Evolutionary conservation across 2,329 filamentous ascomycete species (phyloP).

Genomic region (Alternaria viburni): DNA sequence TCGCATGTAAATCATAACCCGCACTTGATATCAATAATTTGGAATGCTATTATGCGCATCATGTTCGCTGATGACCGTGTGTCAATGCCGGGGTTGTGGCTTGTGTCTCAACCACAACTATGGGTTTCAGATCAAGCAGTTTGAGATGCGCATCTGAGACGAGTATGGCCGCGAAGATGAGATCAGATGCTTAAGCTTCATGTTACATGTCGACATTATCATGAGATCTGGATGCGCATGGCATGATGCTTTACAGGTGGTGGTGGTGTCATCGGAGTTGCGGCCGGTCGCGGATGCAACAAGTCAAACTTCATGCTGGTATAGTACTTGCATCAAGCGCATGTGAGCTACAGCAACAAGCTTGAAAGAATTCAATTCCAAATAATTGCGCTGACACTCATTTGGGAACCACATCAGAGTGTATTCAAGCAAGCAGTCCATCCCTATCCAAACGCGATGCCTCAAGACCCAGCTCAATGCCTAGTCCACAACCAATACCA

Average conservation of each 20-base stretch:
- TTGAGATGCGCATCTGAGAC: neutral
- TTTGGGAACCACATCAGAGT: neutral
- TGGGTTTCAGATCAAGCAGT: constrained; percentile 11
- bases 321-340: neutral
- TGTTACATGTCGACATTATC: neutral
- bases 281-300: neutral
- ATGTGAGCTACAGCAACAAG: neutral
- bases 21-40: constrained; percentile 1
- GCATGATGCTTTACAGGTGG: neutral
- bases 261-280: neutral
- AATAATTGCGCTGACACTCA: neutral
- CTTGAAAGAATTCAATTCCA: neutral
- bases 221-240: neutral
- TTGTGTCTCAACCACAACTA: constrained; percentile 2
- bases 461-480: neutral
- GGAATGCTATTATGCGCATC: constrained; percentile 1
- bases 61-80: neutral
- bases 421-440: neutral
- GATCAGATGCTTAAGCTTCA: neutral
- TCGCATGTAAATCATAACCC: neutral
- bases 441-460: neutral
- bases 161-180: neutral
- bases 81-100: neutral
- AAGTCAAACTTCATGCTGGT: neutral
- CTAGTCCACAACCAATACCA: neutral